Conservation (phyloP, 1,139 yeast species). For the Candida tropicalis region DNA sequence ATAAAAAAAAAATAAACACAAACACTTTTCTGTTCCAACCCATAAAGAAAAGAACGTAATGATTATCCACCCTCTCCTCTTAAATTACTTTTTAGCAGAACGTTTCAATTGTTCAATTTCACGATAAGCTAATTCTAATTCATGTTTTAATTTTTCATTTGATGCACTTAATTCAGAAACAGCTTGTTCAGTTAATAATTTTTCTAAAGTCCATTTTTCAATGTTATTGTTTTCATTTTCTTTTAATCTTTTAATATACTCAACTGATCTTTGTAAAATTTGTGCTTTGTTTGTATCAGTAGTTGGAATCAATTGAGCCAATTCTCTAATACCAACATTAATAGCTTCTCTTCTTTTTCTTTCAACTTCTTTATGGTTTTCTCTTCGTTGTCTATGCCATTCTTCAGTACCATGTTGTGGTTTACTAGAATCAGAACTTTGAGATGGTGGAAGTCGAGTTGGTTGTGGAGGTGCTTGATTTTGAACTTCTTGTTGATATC, state of each 20-base stretch:
- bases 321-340: slow-evolving; percentile 83
- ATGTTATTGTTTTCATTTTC: slow-evolving; percentile 85
- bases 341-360: slow-evolving; percentile 93
- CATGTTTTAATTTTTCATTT: slow-evolving; percentile 29
- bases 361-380: slow-evolving; percentile 97
- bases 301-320: slow-evolving; percentile 82
- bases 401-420: slow-evolving; percentile 75
- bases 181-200: slow-evolving; percentile 87
- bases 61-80: no score
- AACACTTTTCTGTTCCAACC: no score
- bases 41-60: background rate
- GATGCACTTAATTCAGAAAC: slow-evolving; percentile 50
- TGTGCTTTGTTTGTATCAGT: slow-evolving; percentile 92
- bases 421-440: slow-evolving; percentile 43
- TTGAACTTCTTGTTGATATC: slow-evolving; percentile 10
- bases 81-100: slow-evolving; percentile 10
- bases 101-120: slow-evolving; percentile 85
- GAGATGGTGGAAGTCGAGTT: slow-evolving; percentile 21
- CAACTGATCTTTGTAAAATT: slow-evolving; percentile 84
- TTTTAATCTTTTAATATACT: slow-evolving; percentile 83
- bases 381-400: slow-evolving; percentile 84
- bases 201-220: slow-evolving; percentile 94
- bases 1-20: background rate
- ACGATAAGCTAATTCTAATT: slow-evolving; percentile 80
- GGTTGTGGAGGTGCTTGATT: slow-evolving; percentile 16